Conservation (phyloP, 202 grass and related monocot species). For the Elaeis oleifera region DNA sequence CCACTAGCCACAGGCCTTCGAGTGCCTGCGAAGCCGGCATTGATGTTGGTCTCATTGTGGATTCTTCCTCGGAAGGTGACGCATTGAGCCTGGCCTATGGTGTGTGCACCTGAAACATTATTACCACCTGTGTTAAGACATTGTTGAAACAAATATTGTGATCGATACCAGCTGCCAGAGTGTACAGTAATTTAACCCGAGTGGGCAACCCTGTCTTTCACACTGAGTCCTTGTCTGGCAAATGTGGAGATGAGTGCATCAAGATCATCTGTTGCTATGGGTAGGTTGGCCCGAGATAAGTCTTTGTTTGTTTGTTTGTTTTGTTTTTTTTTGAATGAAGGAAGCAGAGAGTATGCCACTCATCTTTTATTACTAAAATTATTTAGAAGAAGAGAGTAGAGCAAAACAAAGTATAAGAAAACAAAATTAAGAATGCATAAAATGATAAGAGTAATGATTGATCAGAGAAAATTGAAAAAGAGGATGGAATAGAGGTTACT, state of each 20-base stretch:
- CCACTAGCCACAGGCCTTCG: slow-evolving; percentile 37
- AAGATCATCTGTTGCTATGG: slow-evolving; percentile 36
- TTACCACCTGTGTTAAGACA: not conserved
- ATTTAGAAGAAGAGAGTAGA: too few relatives aligned
- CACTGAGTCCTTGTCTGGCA: slow-evolving; percentile 39
- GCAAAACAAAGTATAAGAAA: too few relatives aligned
- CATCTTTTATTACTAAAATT: too few relatives aligned
- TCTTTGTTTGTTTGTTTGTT: too few relatives aligned
- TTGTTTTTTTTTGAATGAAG: too few relatives aligned
- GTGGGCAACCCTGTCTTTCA: slow-evolving; percentile 46
- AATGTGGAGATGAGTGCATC: slow-evolving; percentile 44
- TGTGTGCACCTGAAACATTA: slow-evolving; percentile 46
- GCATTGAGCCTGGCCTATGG: slow-evolving; percentile 68
- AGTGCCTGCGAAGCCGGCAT: slow-evolving; percentile 44
- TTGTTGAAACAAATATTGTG: not conserved
- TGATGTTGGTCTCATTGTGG: slow-evolving; percentile 67
- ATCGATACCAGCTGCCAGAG: not conserved
- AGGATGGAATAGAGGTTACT: too few relatives aligned
- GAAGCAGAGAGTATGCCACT: too few relatives aligned
- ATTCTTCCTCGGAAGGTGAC: slow-evolving; percentile 56
- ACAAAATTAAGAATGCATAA: too few relatives aligned
- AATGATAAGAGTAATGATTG: too few relatives aligned
- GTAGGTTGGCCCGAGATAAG: slow-evolving; percentile 49
- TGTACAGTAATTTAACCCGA: slow-evolving; percentile 25
- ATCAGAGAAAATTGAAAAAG: too few relatives aligned